Conservation (phyloP, 2,329 filamentous ascomycete species). For the Fusarium albidum region DNA sequence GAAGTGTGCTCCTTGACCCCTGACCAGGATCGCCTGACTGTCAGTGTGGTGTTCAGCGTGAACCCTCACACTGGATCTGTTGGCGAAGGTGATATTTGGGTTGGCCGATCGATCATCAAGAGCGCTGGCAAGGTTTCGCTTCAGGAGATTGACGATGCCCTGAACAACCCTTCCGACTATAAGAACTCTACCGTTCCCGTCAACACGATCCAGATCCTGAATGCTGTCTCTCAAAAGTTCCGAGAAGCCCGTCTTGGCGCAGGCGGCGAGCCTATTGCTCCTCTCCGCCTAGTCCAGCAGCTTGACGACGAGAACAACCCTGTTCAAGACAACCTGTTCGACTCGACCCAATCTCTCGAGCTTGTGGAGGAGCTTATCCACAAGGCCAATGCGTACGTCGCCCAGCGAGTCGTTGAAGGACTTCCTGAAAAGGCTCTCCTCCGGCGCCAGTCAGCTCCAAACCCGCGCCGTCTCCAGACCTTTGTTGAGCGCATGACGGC, state of each 20-base stretch:
- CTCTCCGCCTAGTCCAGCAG: slow-evolving; percentile 89
- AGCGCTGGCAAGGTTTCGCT: slow-evolving; percentile 87
- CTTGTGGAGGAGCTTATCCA: slow-evolving; percentile 94
- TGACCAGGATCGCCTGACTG: slow-evolving; percentile 87
- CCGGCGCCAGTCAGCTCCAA: slow-evolving; percentile 85
- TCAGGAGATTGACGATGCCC: slow-evolving; percentile 83
- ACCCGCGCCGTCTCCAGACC: slow-evolving; percentile 85
- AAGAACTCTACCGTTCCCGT: slow-evolving; percentile 71
- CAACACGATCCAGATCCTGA: slow-evolving; percentile 82
- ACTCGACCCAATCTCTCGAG: slow-evolving; percentile 88
- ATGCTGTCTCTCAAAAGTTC: slow-evolving; percentile 88
- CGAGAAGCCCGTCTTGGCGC: slow-evolving; percentile 86
- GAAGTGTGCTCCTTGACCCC: slow-evolving; percentile 90
- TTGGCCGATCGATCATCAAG: slow-evolving; percentile 93
- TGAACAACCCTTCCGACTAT: slow-evolving; percentile 69
- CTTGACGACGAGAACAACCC: slow-evolving; percentile 98
- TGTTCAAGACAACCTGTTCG: slow-evolving; percentile 95
- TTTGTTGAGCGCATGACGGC: slow-evolving; percentile 94
- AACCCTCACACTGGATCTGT: slow-evolving; percentile 81
- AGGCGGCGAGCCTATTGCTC: slow-evolving; percentile 79
- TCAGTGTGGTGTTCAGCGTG: slow-evolving; percentile 93
- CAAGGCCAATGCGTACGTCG: slow-evolving; percentile 90
- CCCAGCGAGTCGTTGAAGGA: slow-evolving; percentile 79
- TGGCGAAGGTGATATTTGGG: slow-evolving; percentile 88
- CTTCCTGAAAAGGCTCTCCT: slow-evolving; percentile 93